Conservation (phyloP, 2,329 filamentous ascomycete species). For the Aspergillus floridensis region DNA sequence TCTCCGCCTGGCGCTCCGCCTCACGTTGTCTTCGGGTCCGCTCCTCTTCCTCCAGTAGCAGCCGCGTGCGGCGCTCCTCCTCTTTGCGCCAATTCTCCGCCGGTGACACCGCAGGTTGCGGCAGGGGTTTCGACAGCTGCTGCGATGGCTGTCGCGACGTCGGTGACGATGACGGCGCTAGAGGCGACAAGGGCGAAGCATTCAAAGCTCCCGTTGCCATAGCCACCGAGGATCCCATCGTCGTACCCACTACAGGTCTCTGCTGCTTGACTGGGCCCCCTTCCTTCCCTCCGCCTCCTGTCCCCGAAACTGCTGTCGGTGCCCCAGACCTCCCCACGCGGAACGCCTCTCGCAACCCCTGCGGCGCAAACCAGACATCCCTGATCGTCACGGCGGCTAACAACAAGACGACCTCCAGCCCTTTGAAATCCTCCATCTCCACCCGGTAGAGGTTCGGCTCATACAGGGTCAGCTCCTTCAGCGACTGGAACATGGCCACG, state of each 20-base stretch:
- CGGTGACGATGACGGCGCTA: not conserved
- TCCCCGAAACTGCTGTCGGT: not conserved
- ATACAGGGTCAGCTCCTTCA: conserved; percentile 81
- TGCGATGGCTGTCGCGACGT: not conserved
- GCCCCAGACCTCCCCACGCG: conserved; percentile 33
- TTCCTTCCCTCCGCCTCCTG: not conserved
- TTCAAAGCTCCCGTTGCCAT: conserved; percentile 5
- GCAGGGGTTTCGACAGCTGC: not conserved
- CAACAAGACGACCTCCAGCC: conserved; percentile 77
- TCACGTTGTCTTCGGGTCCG: conserved; percentile 48
- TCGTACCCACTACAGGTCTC: not conserved
- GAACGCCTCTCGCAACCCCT: conserved; percentile 66
- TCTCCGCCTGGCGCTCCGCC: conserved; percentile 52
- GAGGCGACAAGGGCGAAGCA: not conserved
- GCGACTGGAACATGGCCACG: conserved; percentile 76
- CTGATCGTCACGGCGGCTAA: conserved; percentile 60
- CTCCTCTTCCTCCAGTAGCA: conserved; percentile 54
- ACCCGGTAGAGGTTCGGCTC: conserved; percentile 88
- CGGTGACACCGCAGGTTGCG: conserved; percentile 12
- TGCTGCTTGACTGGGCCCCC: not conserved
- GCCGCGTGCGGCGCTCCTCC: conserved; percentile 52
- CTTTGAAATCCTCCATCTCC: conserved; percentile 91
- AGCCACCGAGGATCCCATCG: not conserved
- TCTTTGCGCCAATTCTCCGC: conserved; percentile 26
- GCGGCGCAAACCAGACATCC: conserved; percentile 60